phyloP scores from a whole-genome alignment of 139 green algal genomes.

The Zygnema circumcarinatum region DNA sequence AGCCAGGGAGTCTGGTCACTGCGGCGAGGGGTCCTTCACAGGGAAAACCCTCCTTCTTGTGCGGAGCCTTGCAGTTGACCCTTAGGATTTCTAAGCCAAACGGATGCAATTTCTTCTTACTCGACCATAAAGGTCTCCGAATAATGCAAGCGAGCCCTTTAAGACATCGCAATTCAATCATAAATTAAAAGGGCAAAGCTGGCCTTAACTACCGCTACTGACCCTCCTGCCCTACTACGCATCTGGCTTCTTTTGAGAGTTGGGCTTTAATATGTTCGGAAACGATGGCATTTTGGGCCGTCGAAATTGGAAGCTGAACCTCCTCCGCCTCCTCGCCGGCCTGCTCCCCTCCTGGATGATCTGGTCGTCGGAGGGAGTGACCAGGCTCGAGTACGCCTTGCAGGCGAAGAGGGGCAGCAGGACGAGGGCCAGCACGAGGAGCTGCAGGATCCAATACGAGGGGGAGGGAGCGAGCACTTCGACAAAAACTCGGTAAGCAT shows the following conservation, averaged over 20 bases:
- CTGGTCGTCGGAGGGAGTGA: background rate
- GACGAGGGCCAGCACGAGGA: background rate
- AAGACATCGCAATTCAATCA: too few species aligned
- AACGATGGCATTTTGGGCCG: background rate
- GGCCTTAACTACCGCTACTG: too few species aligned
- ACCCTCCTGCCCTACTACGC: too few species aligned
- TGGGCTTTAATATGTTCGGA: background rate
- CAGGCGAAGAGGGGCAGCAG: background rate
- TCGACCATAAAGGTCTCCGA: too few species aligned
- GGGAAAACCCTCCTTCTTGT: too few species aligned
- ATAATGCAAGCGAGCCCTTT: too few species aligned
- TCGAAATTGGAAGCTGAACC: background rate
- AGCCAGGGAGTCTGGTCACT: too few species aligned
- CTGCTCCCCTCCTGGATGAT: background rate
- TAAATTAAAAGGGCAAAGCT: too few species aligned
- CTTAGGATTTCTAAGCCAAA: too few species aligned
- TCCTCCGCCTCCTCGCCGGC: background rate
- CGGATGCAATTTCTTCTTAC: too few species aligned
- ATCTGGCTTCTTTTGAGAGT: background rate
- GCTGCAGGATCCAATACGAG: conserved; percentile 15
- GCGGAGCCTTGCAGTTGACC: too few species aligned
- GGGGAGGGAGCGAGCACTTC: conserved; percentile 2
- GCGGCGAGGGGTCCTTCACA: too few species aligned
- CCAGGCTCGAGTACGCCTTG: background rate
- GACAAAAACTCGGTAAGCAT: background rate